Base-by-base conservation (phyloP, 2,329 filamentous ascomycete genomes). In the Penicillium sp. region DNA sequence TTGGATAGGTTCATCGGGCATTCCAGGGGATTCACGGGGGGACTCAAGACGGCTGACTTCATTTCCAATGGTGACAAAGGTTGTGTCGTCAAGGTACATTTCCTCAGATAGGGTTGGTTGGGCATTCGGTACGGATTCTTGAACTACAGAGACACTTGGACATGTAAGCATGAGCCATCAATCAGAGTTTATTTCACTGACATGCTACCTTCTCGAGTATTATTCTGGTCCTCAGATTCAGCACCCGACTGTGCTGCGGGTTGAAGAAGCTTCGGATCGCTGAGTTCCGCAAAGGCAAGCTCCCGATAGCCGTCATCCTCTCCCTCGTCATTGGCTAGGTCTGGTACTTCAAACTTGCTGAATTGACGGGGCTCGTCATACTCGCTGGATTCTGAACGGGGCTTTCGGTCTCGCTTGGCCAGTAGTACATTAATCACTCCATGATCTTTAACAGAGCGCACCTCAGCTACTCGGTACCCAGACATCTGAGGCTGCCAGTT, bases 311-410 rank as follows among this genome's bases (percentile, higher is more conserved):
- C 89, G 59, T 87, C 81, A 56, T 88, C 83, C 50, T 79, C 76
- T 3, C 73, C 75, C 10, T 78, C 78, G 15, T 81, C 80, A 0
- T 84, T 83, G 13, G 84, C 85, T 12, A 85, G 84, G 7, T 86
- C 82, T 0, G 88, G 88, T 65, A 86, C 86, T 67, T 95, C 91
- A 63, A 95, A 94, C 57, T 87, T 89, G 61, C 83, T 86, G 66
- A 93, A 96, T 10, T 91, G 75, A 10, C 91, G 83, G 60, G 89
- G 80, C 0, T 91, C 91, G 0, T 89, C 87, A 40, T 82, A 75
- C 12, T 86, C 81, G 10, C 55, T 37, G 7, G 62, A 86, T 86
- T 19, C 76, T 72, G 67, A 84, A 87, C 61, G 86, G 71, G 84
- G 81, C 6, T 81, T 74, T 48, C 88, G 78, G 68, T 95, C 89